Percentiles rank a stretch among this genome's conserved stretches.
These are phyloP conservation scores for Cryphonectria carpinicola DNA, from an alignment of 2,329 filamentous ascomycete genomes.

Conservation along the genomic window DNA sequence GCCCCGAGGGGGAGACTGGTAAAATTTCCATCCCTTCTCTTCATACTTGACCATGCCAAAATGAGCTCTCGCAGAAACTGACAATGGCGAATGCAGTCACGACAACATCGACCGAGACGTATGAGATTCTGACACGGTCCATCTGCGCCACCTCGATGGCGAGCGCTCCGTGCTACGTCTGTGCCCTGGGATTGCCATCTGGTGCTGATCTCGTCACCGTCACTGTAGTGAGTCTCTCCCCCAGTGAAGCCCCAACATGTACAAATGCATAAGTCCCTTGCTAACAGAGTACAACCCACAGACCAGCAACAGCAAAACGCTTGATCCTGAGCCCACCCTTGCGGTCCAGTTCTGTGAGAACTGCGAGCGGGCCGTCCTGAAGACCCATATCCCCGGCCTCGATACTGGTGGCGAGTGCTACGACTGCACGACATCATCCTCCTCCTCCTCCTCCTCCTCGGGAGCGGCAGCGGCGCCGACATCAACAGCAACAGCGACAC, in stretches of 20 bases:
- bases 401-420: slow-evolving; percentile 34
- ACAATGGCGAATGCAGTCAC: slow-evolving; percentile 13
- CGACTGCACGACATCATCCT: slow-evolving; percentile 30
- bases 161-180: slow-evolving; percentile 38
- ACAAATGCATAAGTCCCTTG: neutral
- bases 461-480: neutral
- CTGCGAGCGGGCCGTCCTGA: slow-evolving; percentile 33
- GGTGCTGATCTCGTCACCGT: slow-evolving; percentile 34
- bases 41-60: neutral
- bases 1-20: slow-evolving; percentile 28
- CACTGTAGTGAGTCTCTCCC: slow-evolving; percentile 31
- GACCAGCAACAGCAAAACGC: slow-evolving; percentile 32
- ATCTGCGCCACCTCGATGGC: slow-evolving; percentile 36
- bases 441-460: neutral
- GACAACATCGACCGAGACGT: slow-evolving; percentile 28
- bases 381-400: slow-evolving; percentile 34
- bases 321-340: slow-evolving; percentile 32
- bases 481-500: slow-evolving; percentile 10
- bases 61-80: neutral
- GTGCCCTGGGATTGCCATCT: slow-evolving; percentile 33
- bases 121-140: slow-evolving; percentile 33
- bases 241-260: neutral
- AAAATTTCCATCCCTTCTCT: neutral
- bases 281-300: slow-evolving; percentile 16
- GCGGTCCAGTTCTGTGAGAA: slow-evolving; percentile 34